Percentiles rank a stretch among this genome's conserved stretches.
Evolutionary conservation across 2,329 filamentous ascomycete genomes (phyloP).

Genomic region (Calonectria leucothoes): DNA sequence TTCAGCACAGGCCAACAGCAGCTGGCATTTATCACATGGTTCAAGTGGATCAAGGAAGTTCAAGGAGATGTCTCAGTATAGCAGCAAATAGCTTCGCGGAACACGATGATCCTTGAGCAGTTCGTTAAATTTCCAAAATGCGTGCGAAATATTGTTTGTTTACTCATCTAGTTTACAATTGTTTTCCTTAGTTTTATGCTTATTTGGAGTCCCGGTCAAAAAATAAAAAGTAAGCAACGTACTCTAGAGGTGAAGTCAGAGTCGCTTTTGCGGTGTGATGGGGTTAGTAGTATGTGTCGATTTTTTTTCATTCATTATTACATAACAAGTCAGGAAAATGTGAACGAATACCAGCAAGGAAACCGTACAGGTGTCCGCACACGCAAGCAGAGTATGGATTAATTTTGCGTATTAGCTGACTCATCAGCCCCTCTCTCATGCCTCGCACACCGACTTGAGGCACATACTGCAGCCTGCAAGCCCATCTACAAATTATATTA

Average conservation of each 20-base stretch:
- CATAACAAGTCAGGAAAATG: not conserved
- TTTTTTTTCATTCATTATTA: not conserved
- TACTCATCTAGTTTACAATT: not conserved
- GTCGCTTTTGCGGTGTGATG: not conserved
- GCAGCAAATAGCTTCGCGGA: not conserved
- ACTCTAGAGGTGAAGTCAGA: not conserved
- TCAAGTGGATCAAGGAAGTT: not conserved
- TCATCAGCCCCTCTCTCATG: not conserved
- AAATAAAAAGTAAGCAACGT: no score
- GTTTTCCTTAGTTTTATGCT: not conserved
- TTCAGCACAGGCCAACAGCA: not conserved
- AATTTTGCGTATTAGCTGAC: not conserved
- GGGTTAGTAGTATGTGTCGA: not conserved
- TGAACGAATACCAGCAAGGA: not conserved
- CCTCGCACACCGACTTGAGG: not conserved
- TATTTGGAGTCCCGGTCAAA: not conserved
- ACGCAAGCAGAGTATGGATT: not conserved
- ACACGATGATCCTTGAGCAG: not conserved
- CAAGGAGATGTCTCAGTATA: not conserved
- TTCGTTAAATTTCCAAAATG: not conserved
- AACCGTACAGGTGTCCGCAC: not conserved
- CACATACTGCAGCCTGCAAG: not conserved
- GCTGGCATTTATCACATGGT: not conserved
- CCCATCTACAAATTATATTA: not conserved
- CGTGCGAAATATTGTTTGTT: not conserved